A percentile compares a stretch with the other conserved stretches of the same genome.
Conservation (phyloP, 495 filamentous ascomycete species). For the Paragyromitra xinjiangensis region DNA sequence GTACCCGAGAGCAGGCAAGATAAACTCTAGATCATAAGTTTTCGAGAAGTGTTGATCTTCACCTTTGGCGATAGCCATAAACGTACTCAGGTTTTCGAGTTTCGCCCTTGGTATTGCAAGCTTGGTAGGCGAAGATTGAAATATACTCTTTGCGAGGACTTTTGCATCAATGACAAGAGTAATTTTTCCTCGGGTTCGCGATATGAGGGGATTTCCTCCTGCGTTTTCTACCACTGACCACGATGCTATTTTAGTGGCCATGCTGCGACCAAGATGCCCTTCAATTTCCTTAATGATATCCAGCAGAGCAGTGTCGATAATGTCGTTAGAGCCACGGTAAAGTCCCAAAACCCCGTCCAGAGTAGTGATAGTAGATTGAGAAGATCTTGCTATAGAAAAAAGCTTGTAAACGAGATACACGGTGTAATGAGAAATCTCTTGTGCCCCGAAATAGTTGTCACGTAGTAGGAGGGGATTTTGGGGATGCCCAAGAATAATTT, state of each 20-base stretch:
- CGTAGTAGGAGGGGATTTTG: slow-evolving; percentile 52
- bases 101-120: slow-evolving; percentile 2
- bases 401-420: slow-evolving; percentile 49
- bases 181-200: slow-evolving; percentile 48
- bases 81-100: slow-evolving; percentile 27
- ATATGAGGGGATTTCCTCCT: slow-evolving; percentile 49
- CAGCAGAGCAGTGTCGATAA: slow-evolving; percentile 48
- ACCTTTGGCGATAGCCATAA: slow-evolving; percentile 29
- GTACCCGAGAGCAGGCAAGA: slow-evolving; percentile 53
- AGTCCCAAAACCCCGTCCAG: slow-evolving; percentile 52
- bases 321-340: slow-evolving; percentile 50
- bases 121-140: slow-evolving; percentile 38
- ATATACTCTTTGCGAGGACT: slow-evolving; percentile 47
- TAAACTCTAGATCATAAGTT: slow-evolving; percentile 52
- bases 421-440: slow-evolving; percentile 48
- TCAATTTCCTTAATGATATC: slow-evolving; percentile 53
- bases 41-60: slow-evolving; percentile 23
- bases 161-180: slow-evolving; percentile 48
- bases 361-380: slow-evolving; percentile 51
- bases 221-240: slow-evolving; percentile 52
- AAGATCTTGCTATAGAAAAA: slow-evolving; percentile 41
- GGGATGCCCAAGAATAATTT: slow-evolving; percentile 53
- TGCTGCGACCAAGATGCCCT: slow-evolving; percentile 47
- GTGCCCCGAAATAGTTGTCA: slow-evolving; percentile 14
- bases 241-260: slow-evolving; percentile 35